phyloP scores from a whole-genome alignment of 306 rosid species.

The Vigna nakashimae region DNA sequence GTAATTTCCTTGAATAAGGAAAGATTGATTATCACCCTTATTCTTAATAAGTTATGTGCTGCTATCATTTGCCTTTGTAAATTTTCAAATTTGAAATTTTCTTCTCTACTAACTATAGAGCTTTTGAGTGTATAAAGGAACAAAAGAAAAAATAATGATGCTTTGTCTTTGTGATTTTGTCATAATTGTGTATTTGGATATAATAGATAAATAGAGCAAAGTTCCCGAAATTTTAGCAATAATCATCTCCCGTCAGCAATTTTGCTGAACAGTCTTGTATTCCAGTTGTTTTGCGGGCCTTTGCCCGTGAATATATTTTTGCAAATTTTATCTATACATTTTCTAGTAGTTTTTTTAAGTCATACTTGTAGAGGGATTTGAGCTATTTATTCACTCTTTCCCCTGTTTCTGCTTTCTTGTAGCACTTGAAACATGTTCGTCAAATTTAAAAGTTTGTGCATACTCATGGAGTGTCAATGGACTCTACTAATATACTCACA shows the following conservation, averaged over 20 bases:
- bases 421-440: neutral
- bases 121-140: neutral
- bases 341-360: too few relatives aligned
- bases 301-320: too few relatives aligned
- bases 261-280: neutral
- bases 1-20: slow-evolving; percentile 25
- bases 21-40: slow-evolving; percentile 5
- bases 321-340: too few relatives aligned
- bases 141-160: neutral
- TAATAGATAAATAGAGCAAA: too few relatives aligned
- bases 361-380: neutral
- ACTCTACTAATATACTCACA: neutral
- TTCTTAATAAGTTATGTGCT: slow-evolving; percentile 6
- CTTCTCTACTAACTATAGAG: neutral
- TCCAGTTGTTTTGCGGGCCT: too few relatives aligned
- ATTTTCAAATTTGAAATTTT: neutral
- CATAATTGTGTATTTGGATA: neutral
- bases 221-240: neutral
- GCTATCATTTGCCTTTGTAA: slow-evolving; percentile 11
- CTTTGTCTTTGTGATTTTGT: neutral
- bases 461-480: neutral
- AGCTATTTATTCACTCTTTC: neutral
- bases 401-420: neutral
- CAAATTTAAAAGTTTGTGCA: neutral
- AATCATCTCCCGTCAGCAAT: neutral